Conservation (phyloP, 768 basidiomycete genomes). For the Tephrocybe sp. region DNA sequence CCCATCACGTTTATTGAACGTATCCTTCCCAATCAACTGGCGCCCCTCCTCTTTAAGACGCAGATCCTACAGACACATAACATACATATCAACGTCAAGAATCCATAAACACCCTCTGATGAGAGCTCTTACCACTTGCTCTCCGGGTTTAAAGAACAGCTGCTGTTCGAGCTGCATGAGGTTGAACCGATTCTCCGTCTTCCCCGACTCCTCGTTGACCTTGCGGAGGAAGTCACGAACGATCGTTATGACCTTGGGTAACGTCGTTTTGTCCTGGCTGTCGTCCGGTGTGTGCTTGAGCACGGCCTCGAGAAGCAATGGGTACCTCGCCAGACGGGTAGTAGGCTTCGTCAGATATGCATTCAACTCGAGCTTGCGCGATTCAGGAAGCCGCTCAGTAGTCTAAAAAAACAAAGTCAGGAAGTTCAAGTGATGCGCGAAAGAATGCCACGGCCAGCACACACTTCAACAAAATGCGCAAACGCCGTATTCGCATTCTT, state of each 20-base stretch:
- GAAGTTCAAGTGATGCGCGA: background rate
- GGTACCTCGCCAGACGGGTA: slow-evolving; percentile 95
- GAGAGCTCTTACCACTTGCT: slow-evolving; percentile 69
- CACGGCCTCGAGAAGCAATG: slow-evolving; percentile 87
- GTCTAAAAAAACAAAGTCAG: slow-evolving; percentile 42
- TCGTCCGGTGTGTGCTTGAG: slow-evolving; percentile 91
- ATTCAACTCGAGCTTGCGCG: slow-evolving; percentile 94
- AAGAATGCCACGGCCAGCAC: slow-evolving; percentile 30
- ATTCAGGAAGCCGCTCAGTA: slow-evolving; percentile 91
- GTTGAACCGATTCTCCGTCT: slow-evolving; percentile 95
- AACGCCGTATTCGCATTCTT: slow-evolving; percentile 91
- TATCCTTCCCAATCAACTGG: slow-evolving; percentile 88
- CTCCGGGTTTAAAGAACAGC: slow-evolving; percentile 84
- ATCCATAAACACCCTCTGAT: too few species aligned
- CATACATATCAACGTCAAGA: slow-evolving; percentile 1
- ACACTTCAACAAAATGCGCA: slow-evolving; percentile 91
- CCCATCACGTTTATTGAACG: slow-evolving; percentile 86
- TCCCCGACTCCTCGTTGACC: slow-evolving; percentile 93
- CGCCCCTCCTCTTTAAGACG: slow-evolving; percentile 84
- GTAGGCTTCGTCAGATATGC: slow-evolving; percentile 98
- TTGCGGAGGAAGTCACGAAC: slow-evolving; percentile 80
- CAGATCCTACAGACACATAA: slow-evolving; percentile 58
- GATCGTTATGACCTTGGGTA: slow-evolving; percentile 75
- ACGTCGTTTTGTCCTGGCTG: slow-evolving; percentile 74
- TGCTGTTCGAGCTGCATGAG: slow-evolving; percentile 91